These are phyloP conservation scores for Kazachstania bromeliacearum DNA, from an alignment of 805 yeast genomes.

Conservation along the genomic window DNA sequence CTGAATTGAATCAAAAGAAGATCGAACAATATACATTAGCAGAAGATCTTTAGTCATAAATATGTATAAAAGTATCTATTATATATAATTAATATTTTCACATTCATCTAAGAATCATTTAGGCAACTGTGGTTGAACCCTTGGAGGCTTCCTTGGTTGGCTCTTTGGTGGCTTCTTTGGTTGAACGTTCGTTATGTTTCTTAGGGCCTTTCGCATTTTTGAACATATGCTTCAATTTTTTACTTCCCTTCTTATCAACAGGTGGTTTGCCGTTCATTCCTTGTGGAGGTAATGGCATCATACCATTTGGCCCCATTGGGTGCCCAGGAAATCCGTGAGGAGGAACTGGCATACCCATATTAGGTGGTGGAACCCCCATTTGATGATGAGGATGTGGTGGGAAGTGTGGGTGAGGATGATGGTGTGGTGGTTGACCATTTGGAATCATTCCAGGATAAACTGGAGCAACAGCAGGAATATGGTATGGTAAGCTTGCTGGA, in stretches of 20 bases:
- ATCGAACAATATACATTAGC: constrained; percentile 22
- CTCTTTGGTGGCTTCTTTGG: too few relatives aligned
- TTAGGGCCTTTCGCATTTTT: too few relatives aligned
- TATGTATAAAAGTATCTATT: constrained; percentile 15
- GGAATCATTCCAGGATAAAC: background rate
- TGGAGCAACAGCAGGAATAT: constrained; percentile 16
- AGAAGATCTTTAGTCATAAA: constrained; percentile 30
- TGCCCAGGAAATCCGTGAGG: background rate
- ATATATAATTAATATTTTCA: constrained; percentile 2
- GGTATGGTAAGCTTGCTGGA: constrained; percentile 22
- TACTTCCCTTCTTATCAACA: constrained; percentile 10
- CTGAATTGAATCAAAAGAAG: constrained; percentile 29
- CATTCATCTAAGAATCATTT: too few relatives aligned
- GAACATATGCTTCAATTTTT: constrained; percentile 8
- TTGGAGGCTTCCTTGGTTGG: too few relatives aligned
- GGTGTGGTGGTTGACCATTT: constrained; percentile 6
- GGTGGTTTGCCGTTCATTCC: background rate
- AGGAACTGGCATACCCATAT: constrained; percentile 15
- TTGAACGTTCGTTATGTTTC: too few relatives aligned
- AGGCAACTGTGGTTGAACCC: too few relatives aligned
- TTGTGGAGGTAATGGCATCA: constrained; percentile 8
- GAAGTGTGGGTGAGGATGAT: constrained; percentile 7
- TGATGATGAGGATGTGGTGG: background rate
- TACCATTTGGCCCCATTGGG: constrained; percentile 2
- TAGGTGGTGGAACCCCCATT: constrained; percentile 7